phyloP scores from a whole-genome alignment of 139 green algal genomes.

The Tetratostichococcus sp. region DNA sequence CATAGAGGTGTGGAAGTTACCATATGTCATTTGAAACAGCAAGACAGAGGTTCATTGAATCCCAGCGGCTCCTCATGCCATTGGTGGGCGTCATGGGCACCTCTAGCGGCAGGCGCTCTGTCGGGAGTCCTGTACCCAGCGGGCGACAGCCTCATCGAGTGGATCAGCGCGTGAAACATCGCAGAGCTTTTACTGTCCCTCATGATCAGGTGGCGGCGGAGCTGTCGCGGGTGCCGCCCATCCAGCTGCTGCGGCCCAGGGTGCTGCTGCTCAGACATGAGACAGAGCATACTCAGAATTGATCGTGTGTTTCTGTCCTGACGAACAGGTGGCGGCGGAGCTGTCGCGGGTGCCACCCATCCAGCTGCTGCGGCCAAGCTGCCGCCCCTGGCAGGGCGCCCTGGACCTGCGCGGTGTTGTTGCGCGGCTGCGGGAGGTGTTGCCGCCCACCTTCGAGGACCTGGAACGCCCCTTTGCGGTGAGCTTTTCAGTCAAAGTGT shows the following conservation, averaged over 20 bases:
- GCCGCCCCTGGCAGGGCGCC: slow-evolving; percentile 59
- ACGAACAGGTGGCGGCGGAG: slow-evolving; percentile 55
- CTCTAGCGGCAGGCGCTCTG: neutral
- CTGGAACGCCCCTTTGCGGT: slow-evolving; percentile 32
- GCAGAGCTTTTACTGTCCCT: no score
- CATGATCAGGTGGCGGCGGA: slow-evolving; percentile 59
- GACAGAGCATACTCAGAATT: no score
- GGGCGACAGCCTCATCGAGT: no score
- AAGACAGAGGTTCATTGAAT: no score
- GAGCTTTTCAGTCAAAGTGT: neutral
- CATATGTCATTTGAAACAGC: no score
- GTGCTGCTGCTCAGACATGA: no score
- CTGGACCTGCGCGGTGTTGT: slow-evolving; percentile 58
- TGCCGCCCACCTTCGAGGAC: slow-evolving; percentile 79
- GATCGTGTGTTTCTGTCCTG: no score
- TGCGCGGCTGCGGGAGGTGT: slow-evolving; percentile 53
- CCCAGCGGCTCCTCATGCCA: no score
- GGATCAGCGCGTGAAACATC: no score
- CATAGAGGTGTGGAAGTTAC: slow-evolving; percentile 54
- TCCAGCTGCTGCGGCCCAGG: slow-evolving; percentile 55
- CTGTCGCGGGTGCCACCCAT: slow-evolving; percentile 66
- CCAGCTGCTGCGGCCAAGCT: slow-evolving; percentile 47
- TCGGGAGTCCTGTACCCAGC: no score
- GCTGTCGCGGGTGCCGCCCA: slow-evolving; percentile 61
- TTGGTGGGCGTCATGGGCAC: no score